Base-by-base conservation (phyloP, 2,329 filamentous ascomycete genomes). In the Aspergillus sp. region DNA sequence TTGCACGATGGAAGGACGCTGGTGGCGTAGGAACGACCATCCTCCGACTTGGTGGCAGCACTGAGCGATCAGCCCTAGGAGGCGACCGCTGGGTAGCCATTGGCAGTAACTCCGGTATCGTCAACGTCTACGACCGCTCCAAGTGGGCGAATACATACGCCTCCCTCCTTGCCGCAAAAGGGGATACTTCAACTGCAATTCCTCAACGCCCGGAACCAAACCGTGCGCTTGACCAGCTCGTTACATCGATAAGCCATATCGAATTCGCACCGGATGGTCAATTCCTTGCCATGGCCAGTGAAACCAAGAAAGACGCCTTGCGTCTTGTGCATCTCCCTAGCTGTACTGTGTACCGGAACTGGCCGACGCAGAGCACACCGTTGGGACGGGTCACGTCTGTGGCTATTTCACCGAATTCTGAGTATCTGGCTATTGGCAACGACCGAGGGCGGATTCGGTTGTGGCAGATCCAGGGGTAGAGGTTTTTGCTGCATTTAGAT, bases 321-420 rank as follows among this genome's bases (percentile, higher is more conserved):
- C 83, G 89, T 50, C 24, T 63, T 78, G 91, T 93, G 32, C 95
- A 99, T 74, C 78, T 99, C 64, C 93, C 93, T 0, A 93, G 85
- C 65, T 96, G 92, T 74, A 96, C 92, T 1, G 91, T 98, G 18
- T 99, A 95, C 81, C 87, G 88, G 68, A 99, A 99, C 76, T 99
- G 95, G 95, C 95, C 95, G 22, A 99, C 93, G 53, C 85, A 87
- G 62, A 88, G 89, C 72, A 99, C 95, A 56, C 92, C 93, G 1
- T 76, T 99, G 60, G 95, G 95, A 0, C 83, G 91, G 58, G 87
- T 98, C 63, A 90, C 90, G 2, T 81, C 86, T 1, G 84, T 92
- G 58, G 87, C 89, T 3, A 89, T 91, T 71, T 83, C 83, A 18
- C 80, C 78, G 5, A 80, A 82, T 60, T 89, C 86, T 59, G 83